A percentile compares a stretch with the other conserved stretches of the same genome.
Evolutionary conservation across 2,329 filamentous ascomycete genomes (phyloP).

Genomic region (Xylaria sp.): DNA sequence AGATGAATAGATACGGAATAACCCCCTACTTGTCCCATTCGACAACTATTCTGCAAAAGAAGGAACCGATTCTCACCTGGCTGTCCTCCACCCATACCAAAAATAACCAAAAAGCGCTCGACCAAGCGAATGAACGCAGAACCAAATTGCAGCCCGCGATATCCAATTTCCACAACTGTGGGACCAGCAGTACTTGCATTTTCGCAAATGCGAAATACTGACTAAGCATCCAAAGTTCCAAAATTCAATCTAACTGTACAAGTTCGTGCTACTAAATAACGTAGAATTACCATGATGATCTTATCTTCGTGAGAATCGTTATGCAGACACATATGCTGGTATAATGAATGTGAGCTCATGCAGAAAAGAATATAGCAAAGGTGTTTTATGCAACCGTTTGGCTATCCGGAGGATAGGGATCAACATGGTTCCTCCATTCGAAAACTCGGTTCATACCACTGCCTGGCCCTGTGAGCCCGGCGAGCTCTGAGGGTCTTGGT

Average conservation of each 20-base stretch:
- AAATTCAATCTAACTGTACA: conserved; percentile 36
- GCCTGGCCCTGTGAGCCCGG: conserved; percentile 48
- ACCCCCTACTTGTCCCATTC: conserved; percentile 2
- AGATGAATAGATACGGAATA: conserved; percentile 1
- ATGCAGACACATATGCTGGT: conserved; percentile 19
- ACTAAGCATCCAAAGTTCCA: conserved; percentile 17
- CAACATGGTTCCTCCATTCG: conserved; percentile 49
- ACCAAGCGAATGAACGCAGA: conserved; percentile 24
- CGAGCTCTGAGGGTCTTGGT: conserved; percentile 47
- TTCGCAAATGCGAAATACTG: conserved; percentile 15
- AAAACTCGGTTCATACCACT: conserved; percentile 49
- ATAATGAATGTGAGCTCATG: conserved; percentile 16
- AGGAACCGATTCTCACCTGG: conserved; percentile 15
- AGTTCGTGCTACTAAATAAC: conserved; percentile 17
- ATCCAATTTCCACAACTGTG: conserved; percentile 7
- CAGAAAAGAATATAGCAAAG: conserved; percentile 9
- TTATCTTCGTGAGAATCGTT: conserved; percentile 29
- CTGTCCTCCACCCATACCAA: conserved; percentile 12
- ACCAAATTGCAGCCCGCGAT: conserved; percentile 14
- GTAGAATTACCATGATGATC: conserved; percentile 29
- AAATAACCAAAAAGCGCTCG: conserved; percentile 13
- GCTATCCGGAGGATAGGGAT: conserved; percentile 35
- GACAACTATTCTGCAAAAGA: conserved; percentile 7
- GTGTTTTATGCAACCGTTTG: conserved; percentile 33
- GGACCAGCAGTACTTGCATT: conserved; percentile 14